Evolutionary conservation across 495 filamentous ascomycete genomes (phyloP).

Genomic region (Barbatosphaeria neglecta): DNA sequence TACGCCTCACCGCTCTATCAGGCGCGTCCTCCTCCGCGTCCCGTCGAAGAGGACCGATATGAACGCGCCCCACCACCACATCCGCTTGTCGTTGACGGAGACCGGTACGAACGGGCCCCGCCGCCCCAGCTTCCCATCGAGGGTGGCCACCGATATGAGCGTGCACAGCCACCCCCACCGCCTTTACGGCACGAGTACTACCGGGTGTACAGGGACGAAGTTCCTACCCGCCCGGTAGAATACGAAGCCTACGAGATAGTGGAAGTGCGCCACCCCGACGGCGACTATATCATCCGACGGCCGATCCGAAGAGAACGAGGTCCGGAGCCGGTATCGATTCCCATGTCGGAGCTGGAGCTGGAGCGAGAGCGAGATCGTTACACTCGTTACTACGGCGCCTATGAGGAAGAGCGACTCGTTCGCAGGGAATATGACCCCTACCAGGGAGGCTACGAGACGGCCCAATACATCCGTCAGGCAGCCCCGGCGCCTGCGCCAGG

Average conservation of each 20-base stretch:
- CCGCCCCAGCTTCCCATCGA: no score
- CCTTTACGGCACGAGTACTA: constrained; percentile 19
- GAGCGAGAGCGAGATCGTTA: neutral
- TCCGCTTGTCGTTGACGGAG: no score
- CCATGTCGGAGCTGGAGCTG: neutral
- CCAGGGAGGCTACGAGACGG: neutral
- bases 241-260: constrained; percentile 32
- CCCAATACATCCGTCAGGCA: neutral
- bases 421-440: neutral
- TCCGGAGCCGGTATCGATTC: no score
- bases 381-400: neutral
- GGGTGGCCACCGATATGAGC: no score
- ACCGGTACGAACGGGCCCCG: no score
- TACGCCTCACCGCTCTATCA: constrained; percentile 7
- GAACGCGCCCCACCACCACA: constrained; percentile 6
- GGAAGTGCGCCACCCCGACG: constrained; percentile 29
- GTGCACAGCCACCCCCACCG: no score
- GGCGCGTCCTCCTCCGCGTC: constrained; percentile 3
- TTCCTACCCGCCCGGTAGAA: constrained; percentile 11
- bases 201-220: constrained; percentile 17
- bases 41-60: constrained; percentile 4
- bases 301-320: constrained; percentile 23
- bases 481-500: neutral
- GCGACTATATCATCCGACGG: constrained; percentile 32
- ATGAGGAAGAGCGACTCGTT: neutral